Percentiles rank a stretch among this genome's conserved stretches.
phyloP scores from a whole-genome alignment of 2,329 filamentous ascomycete genomes.

The Stylonectria norvegica region DNA sequence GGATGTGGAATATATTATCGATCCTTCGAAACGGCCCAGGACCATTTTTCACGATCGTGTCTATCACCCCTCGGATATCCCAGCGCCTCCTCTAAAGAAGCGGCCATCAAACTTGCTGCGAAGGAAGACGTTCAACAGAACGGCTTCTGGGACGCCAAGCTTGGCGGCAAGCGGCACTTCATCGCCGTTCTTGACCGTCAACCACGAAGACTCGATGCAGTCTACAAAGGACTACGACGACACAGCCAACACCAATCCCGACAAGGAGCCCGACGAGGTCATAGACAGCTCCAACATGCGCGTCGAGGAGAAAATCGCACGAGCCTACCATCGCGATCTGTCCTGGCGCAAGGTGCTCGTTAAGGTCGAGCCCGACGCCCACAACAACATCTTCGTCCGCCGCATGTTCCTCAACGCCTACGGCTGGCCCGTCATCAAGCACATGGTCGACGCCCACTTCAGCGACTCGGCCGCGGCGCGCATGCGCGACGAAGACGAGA shows the following conservation, averaged over 20 bases:
- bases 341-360: constrained; percentile 97
- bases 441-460: constrained; percentile 93
- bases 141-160: constrained; percentile 21
- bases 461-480: constrained; percentile 62
- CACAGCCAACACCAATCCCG: constrained; percentile 43
- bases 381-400: constrained; percentile 97
- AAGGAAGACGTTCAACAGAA: constrained; percentile 29
- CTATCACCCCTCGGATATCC: constrained; percentile 91
- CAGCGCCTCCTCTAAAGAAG: constrained; percentile 67
- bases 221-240: constrained; percentile 54
- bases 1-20: constrained; percentile 73
- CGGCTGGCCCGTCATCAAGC: constrained; percentile 95
- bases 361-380: constrained; percentile 90
- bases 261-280: constrained; percentile 36
- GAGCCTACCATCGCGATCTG: constrained; percentile 87
- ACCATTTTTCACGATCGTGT: constrained; percentile 97
- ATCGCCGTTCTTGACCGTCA: constrained; percentile 33
- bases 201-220: constrained; percentile 41
- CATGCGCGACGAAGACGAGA: constrained; percentile 65
- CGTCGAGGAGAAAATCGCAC: constrained; percentile 95
- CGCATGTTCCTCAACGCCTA: constrained; percentile 97
- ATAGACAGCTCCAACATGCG: constrained; percentile 69
- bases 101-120: constrained; percentile 38
- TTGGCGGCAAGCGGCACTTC: constrained; percentile 30
- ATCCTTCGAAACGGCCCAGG: constrained; percentile 75